Evolutionary conservation across 441 rosid genomes (phyloP).

Genomic region (Arabidopsis hybrid): DNA sequence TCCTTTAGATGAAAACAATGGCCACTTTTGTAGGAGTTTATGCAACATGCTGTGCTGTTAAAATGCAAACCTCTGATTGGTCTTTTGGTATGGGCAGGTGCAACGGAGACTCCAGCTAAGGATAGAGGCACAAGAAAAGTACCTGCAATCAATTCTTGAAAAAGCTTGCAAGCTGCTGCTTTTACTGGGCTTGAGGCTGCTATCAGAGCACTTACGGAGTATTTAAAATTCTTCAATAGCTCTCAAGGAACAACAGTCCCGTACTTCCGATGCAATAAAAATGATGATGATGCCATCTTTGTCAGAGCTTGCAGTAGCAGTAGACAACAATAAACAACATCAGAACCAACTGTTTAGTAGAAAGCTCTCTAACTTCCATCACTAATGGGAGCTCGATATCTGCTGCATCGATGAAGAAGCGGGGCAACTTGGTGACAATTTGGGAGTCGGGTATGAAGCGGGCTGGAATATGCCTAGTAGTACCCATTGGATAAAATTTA

Average conservation of each 20-base stretch:
- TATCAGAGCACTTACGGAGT: no score
- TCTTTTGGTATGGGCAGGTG: slow-evolving; percentile 64
- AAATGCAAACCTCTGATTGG: slow-evolving; percentile 26
- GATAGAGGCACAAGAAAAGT: slow-evolving; percentile 92
- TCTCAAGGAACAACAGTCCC: slow-evolving; percentile 61
- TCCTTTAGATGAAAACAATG: neutral
- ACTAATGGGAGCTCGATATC: slow-evolving; percentile 61
- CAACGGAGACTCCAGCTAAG: slow-evolving; percentile 91
- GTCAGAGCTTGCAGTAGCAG: slow-evolving; percentile 71
- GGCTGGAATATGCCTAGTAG: slow-evolving; percentile 76
- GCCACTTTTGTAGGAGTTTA: slow-evolving; percentile 15
- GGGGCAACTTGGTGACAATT: slow-evolving; percentile 66
- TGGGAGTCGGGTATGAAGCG: slow-evolving; percentile 60
- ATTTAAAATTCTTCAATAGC: slow-evolving; percentile 66
- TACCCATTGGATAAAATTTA: slow-evolving; percentile 42
- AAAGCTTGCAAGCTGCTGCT: slow-evolving; percentile 81
- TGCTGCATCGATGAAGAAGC: slow-evolving; percentile 67
- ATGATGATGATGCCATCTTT: slow-evolving; percentile 64
- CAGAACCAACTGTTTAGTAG: slow-evolving; percentile 67
- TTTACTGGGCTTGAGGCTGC: slow-evolving; percentile 85
- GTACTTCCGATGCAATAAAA: slow-evolving; percentile 48
- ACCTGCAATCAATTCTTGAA: slow-evolving; percentile 89
- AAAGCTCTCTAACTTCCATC: slow-evolving; percentile 81
- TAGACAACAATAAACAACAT: slow-evolving; percentile 60
- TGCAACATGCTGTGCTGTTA: slow-evolving; percentile 10